Conservation (phyloP, 192 early-diverging fungal genomes). For the Piromyces sp. region DNA sequence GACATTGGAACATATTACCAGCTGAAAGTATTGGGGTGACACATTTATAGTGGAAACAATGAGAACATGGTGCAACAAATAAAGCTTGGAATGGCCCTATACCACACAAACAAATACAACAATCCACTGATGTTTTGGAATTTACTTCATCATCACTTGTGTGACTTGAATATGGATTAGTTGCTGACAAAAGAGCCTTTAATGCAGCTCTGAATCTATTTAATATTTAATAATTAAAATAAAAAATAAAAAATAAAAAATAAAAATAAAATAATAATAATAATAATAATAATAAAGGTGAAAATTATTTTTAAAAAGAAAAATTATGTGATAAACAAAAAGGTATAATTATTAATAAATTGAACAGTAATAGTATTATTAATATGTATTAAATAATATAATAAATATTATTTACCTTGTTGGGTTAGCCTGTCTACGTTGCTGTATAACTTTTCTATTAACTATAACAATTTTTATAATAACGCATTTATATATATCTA, state of each 20-base stretch:
- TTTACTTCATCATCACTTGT: background rate
- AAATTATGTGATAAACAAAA: too few species aligned
- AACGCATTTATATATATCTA: constrained; percentile 86
- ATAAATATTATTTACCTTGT: constrained; percentile 51
- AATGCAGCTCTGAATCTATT: constrained; percentile 18
- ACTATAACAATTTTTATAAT: constrained; percentile 32
- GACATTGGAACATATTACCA: constrained; percentile 59
- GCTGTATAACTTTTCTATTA: background rate
- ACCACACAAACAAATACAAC: constrained; percentile 79
- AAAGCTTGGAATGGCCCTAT: constrained; percentile 77
- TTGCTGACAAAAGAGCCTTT: constrained; percentile 17
- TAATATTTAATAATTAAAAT: background rate
- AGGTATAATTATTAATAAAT: too few species aligned
- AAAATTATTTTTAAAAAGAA: too few species aligned
- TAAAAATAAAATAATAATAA: background rate
- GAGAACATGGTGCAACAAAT: constrained; percentile 82
- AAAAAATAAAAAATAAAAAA: too few species aligned
- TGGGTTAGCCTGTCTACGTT: constrained; percentile 33
- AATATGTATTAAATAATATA: too few species aligned
- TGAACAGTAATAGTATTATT: too few species aligned
- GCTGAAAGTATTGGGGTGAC: constrained; percentile 66
- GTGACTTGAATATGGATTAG: constrained; percentile 4
- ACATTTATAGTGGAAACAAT: constrained; percentile 88
- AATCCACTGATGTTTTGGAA: constrained; percentile 22
- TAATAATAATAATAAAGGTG: too few species aligned